A percentile compares a stretch with the other conserved stretches of the same genome.
These are phyloP conservation scores for Protomyces arabidopsidicola DNA, from an alignment of 1,139 yeast genomes.

Conservation along the genomic window DNA sequence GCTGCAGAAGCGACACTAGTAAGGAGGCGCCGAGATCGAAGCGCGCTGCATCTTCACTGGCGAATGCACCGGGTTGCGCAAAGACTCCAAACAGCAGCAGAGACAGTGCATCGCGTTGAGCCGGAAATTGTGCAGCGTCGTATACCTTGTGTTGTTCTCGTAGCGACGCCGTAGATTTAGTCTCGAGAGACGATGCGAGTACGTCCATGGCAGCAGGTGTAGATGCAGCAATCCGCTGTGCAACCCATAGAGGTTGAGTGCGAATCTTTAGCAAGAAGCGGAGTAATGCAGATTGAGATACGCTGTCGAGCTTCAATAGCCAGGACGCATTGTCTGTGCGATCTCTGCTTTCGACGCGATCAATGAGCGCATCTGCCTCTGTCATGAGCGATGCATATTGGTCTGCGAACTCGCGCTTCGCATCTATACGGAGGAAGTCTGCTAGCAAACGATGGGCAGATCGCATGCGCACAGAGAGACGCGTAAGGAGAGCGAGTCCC, in stretches of 20 bases:
- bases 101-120: background rate
- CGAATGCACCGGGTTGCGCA: constrained; percentile 5
- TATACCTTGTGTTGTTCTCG: background rate
- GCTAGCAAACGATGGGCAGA: constrained; percentile 30
- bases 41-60: background rate
- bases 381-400: background rate
- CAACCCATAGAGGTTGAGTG: background rate
- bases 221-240: background rate
- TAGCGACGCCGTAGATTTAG: background rate
- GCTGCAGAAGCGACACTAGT: background rate
- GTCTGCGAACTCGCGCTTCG: background rate
- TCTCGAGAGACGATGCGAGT: background rate
- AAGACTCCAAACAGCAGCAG: constrained; percentile 1
- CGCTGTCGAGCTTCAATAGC: background rate
- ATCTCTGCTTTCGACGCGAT: background rate
- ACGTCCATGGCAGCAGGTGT: background rate
- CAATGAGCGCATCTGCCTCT: background rate
- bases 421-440: background rate
- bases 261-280: background rate
- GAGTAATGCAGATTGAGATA: background rate
- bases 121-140: background rate
- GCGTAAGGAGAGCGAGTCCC: background rate
- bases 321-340: background rate
- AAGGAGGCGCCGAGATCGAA: background rate
- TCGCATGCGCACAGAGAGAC: background rate